Conservation (phyloP, 495 filamentous ascomycete species). For the Durotheca rogersii region DNA sequence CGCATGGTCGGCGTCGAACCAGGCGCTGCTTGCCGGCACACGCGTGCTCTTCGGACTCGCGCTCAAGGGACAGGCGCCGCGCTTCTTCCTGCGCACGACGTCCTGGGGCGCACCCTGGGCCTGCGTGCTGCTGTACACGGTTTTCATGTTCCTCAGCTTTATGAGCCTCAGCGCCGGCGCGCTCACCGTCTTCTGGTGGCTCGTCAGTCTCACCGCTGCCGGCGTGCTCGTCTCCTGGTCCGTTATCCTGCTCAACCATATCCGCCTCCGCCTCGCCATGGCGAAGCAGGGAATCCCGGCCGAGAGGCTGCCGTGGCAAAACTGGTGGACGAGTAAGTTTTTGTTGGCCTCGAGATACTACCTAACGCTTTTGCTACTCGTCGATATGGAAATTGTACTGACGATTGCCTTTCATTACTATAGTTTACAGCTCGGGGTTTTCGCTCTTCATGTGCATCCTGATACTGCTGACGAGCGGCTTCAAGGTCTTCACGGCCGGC, state of each 20-base stretch:
- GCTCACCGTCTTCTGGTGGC: constrained; percentile 61
- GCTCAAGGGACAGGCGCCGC: constrained; percentile 59
- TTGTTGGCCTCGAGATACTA: not conserved
- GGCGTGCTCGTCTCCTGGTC: constrained; percentile 59
- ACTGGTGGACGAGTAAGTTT: constrained; percentile 41
- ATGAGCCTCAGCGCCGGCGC: constrained; percentile 59
- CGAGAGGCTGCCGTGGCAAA: constrained; percentile 46
- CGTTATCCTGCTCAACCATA: constrained; percentile 48
- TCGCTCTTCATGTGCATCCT: constrained; percentile 48
- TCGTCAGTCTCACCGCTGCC: constrained; percentile 57
- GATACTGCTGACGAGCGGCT: constrained; percentile 51
- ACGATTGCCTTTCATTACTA: constrained; percentile 3
- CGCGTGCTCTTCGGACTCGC: constrained; percentile 64
- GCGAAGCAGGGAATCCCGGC: constrained; percentile 42
- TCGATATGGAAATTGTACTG: constrained; percentile 5
- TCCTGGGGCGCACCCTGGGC: constrained; percentile 62
- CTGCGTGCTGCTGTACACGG: constrained; percentile 53
- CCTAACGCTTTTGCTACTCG: not conserved
- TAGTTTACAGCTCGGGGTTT: constrained; percentile 38
- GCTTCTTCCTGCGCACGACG: constrained; percentile 57
- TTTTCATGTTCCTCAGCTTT: constrained; percentile 59
- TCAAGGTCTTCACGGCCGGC: constrained; percentile 49
- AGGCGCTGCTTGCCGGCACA: constrained; percentile 60
- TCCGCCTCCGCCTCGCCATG: constrained; percentile 46
- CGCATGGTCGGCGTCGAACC: constrained; percentile 69